Evolutionary conservation across 78 protist species (phyloP), one percentile per base, ranked within the genome.

Genomic region (Trichosphaerium sp.): DNA sequence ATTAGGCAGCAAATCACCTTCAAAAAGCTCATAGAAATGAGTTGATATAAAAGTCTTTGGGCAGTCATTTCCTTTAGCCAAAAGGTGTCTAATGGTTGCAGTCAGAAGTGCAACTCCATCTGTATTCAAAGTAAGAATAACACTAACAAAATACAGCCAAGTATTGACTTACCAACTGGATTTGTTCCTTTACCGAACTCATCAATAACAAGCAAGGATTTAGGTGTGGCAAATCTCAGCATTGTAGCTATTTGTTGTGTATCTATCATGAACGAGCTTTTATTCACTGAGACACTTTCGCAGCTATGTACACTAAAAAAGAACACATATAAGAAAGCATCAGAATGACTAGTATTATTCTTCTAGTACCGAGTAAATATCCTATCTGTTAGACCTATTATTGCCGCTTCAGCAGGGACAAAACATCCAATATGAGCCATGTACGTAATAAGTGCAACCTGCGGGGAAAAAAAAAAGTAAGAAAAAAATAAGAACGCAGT

Each of bases 151-250:
- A n/a, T n/a, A n/a, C n/a, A n/a, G n/a, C n/a, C n/a, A n/a, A n/a
- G n/a, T n/a, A n/a, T n/a, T n/a, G n/a, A n/a, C n/a, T n/a, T n/a
- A n/a, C n/a, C n/a, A 6, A 6, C 29, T 26, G 41, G n/a, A 6
- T 71, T 3, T 1, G 86, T 80, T 28, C 85, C 88, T 29, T 82
- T 82, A 21, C 88, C 88, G 54, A 82, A 82, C 71, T 82, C 88
- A 28, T 82, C 88, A 2, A 82, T 0, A 18, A 82, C 4, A 18
- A 77, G 55, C 28, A 82, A 58, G 0, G 76, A 38, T 8, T 41
- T 37, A n/a, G 10, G 3, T 0, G 88, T 80, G 2, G 40, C 0
- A 29, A 28, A 28, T 11, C 12, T 1, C 11, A 82, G 8, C 86
- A 77, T 67, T 25, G 1, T 4, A 1, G 40, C 0, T 11, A 78